Conservation (phyloP, 83 land plant genomes). For the Larix sibirica region DNA sequence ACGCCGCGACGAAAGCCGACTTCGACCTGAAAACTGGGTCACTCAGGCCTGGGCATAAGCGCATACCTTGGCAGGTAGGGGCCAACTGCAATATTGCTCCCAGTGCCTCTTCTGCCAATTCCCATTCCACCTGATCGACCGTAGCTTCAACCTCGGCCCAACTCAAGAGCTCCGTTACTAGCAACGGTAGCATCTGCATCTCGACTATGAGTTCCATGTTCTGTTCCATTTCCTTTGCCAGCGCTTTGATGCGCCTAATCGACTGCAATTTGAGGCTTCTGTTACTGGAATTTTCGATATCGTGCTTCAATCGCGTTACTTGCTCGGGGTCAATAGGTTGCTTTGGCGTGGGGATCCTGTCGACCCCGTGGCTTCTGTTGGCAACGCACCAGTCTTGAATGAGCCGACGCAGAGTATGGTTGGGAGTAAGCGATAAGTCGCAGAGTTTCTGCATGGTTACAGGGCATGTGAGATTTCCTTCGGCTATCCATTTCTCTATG, state of each 20-base stretch:
- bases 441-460: slow-evolving; percentile 43
- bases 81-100: slow-evolving; percentile 11
- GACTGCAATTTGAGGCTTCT: slow-evolving; percentile 14
- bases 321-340: slow-evolving; percentile 27
- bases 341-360: slow-evolving; percentile 34
- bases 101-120: slow-evolving; percentile 29
- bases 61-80: not conserved
- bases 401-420: slow-evolving; percentile 59
- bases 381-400: slow-evolving; percentile 48
- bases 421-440: slow-evolving; percentile 44
- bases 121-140: not conserved
- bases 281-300: slow-evolving; percentile 24
- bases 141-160: not conserved
- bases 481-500: slow-evolving; percentile 63
- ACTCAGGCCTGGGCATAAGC: not conserved
- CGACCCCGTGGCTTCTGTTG: slow-evolving; percentile 9
- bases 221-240: slow-evolving; percentile 19
- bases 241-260: slow-evolving; percentile 5
- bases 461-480: slow-evolving; percentile 66
- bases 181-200: slow-evolving; percentile 24
- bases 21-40: not conserved
- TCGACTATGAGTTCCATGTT: slow-evolving; percentile 18
- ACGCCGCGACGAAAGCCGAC: not conserved
- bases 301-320: slow-evolving; percentile 10
- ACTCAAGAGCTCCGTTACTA: slow-evolving; percentile 19